Base-by-base conservation (phyloP, 441 rosid genomes). In the Pelargonium cotyledonis region DNA sequence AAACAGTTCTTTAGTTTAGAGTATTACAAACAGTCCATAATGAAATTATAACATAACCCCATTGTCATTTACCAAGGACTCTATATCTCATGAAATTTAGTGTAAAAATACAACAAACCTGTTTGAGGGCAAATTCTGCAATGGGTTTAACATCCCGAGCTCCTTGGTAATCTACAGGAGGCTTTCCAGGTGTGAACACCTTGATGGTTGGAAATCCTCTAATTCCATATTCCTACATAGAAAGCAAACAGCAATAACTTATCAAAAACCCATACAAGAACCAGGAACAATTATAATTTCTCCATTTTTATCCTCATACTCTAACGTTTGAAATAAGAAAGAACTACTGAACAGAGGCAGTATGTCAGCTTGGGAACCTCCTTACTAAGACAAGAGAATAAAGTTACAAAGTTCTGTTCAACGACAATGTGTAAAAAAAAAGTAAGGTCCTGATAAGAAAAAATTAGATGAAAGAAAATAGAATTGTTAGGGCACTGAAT, bases 101-200 rank as follows among this genome's bases (percentile, higher is more conserved):
- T 0, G n/a, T 15, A 43, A 43, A 62, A 63, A 16, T 51, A 75
- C 71, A 35, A 72, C 81, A 73, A 75, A 95, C 99, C 97, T 95
- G 91, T 73, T 88, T 78, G 67, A 90, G 71, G n/a, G 90, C 92
- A 76, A 84, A 95, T 72, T 85, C 91, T 62, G 92, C 96, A 76
- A 95, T 89, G 40, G 99, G 89, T 73, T 95, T 95, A 71, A 83
- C 98, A 68, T 95, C 99, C 83, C 99, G 89, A 63, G 85, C 90
- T 79, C 97, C 99, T 80, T 92, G 91, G 76, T 90, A 95, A 83
- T 95, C 97, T 16, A 89, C 81, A 16, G 98, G 96, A 79, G 97
- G 80, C 84, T 85, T 90, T 71, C 98, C 99, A 72, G 98, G 97
- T 60, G 63, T 86, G 78, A 95, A 95, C 73, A 90, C 90, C 83